Evolutionary conservation across 257 asterid genomes (phyloP).

Genomic region (Ligustrum vulgare): DNA sequence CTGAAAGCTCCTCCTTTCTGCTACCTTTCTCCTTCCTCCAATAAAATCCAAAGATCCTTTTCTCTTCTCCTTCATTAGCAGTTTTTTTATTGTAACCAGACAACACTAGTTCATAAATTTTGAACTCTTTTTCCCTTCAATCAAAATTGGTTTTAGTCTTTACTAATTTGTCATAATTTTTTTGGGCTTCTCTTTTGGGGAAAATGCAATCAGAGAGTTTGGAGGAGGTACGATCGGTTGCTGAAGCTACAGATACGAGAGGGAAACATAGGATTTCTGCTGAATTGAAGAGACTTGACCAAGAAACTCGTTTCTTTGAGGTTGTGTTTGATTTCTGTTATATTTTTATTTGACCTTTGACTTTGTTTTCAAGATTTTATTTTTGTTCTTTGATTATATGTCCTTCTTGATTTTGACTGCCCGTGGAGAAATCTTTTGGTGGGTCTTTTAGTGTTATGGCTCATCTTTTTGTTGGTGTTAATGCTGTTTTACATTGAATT

Average conservation of each 20-base stretch:
- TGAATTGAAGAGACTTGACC: constrained; percentile 92
- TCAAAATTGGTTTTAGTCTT: background rate
- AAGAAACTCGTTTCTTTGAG: constrained; percentile 90
- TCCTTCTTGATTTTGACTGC: constrained; percentile 8
- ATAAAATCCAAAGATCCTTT: constrained; percentile 29
- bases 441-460: constrained; percentile 5
- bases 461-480: background rate
- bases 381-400: constrained; percentile 6
- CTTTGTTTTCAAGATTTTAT: background rate
- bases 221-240: constrained; percentile 53
- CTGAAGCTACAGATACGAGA: constrained; percentile 59
- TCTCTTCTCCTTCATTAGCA: constrained; percentile 13
- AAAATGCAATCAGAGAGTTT: constrained; percentile 69
- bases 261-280: constrained; percentile 89
- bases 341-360: constrained; percentile 14
- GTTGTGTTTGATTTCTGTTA: constrained; percentile 30
- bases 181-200: background rate
- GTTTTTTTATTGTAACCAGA: background rate
- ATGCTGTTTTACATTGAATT: background rate
- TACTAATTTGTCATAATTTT: background rate
- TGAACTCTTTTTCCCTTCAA: background rate
- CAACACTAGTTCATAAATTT: background rate
- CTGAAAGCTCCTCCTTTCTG: constrained; percentile 13
- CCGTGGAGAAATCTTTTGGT: constrained; percentile 25
- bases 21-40: constrained; percentile 25